phyloP scores from a whole-genome alignment of 2,329 filamentous ascomycete genomes.

The Cercospora canescens region DNA sequence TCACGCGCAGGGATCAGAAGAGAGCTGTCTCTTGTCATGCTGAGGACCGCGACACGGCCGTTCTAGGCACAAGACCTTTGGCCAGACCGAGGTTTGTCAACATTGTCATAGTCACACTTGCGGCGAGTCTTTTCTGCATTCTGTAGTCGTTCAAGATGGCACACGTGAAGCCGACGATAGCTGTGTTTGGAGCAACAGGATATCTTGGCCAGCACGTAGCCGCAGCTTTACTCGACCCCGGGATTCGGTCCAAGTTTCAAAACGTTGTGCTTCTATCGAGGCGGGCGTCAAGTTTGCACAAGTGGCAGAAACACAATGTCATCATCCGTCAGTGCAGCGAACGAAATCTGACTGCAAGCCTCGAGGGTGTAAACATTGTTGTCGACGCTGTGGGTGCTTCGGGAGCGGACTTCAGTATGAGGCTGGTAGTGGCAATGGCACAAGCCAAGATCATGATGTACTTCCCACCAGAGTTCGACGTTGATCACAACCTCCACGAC shows the following conservation, averaged over 20 bases:
- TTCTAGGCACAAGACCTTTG: neutral
- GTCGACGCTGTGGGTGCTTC: conserved; percentile 9
- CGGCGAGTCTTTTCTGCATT: neutral
- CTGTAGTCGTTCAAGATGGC: neutral
- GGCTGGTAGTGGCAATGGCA: conserved; percentile 8
- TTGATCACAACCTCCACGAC: conserved; percentile 11
- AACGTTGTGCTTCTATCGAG: conserved; percentile 2
- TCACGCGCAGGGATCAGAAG: neutral
- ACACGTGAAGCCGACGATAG: neutral
- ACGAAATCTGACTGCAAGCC: neutral
- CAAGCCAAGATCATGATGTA: neutral
- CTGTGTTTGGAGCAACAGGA: conserved; percentile 12
- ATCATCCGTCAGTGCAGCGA: neutral
- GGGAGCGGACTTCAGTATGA: neutral
- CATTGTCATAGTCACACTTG: neutral
- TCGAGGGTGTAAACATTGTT: conserved; percentile 6
- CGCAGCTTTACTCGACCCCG: conserved; percentile 1
- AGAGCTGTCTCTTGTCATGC: neutral
- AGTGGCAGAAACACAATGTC: neutral
- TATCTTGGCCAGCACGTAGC: conserved; percentile 1
- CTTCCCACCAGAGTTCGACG: conserved; percentile 11
- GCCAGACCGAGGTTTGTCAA: neutral
- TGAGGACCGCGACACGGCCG: neutral
- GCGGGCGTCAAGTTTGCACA: neutral
- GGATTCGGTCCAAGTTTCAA: neutral